These are phyloP conservation scores for Cladophialophora chaetospira DNA, from an alignment of 2,329 filamentous ascomycete genomes.

Conservation along the genomic window DNA sequence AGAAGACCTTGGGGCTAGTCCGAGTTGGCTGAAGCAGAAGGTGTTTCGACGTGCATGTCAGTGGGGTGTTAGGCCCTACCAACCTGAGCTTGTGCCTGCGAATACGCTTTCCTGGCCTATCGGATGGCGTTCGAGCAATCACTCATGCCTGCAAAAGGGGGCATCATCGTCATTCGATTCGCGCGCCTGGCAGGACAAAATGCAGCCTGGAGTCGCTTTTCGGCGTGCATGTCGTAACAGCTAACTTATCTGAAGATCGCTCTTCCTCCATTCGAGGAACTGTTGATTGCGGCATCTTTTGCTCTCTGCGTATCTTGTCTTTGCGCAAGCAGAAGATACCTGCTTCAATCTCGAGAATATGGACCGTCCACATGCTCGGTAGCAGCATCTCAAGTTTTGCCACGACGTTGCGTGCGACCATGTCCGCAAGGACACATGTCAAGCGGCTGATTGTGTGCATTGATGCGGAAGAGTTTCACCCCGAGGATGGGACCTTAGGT, in stretches of 20 bases:
- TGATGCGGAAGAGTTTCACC: slow-evolving; percentile 16
- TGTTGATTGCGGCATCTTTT: no score
- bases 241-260: no score
- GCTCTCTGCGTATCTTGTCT: no score
- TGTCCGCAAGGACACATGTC: slow-evolving; percentile 49
- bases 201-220: no score
- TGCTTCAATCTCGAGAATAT: background rate
- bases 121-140: background rate
- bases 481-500: slow-evolving; percentile 18
- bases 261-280: no score
- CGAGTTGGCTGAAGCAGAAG: background rate
- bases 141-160: background rate
- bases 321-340: no score
- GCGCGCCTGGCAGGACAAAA: no score
- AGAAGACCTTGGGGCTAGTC: background rate
- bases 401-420: slow-evolving; percentile 21
- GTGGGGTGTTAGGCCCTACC: background rate
- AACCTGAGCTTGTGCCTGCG: background rate
- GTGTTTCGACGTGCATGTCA: background rate
- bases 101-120: background rate
- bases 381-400: background rate
- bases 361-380: background rate
- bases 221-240: no score
- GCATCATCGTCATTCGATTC: no score
- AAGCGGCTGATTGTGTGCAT: slow-evolving; percentile 29